Evolutionary conservation across 2,329 filamentous ascomycete species (phyloP), one percentile per base, ranked within the genome.

Genomic region (Pseudocercospora musae): DNA sequence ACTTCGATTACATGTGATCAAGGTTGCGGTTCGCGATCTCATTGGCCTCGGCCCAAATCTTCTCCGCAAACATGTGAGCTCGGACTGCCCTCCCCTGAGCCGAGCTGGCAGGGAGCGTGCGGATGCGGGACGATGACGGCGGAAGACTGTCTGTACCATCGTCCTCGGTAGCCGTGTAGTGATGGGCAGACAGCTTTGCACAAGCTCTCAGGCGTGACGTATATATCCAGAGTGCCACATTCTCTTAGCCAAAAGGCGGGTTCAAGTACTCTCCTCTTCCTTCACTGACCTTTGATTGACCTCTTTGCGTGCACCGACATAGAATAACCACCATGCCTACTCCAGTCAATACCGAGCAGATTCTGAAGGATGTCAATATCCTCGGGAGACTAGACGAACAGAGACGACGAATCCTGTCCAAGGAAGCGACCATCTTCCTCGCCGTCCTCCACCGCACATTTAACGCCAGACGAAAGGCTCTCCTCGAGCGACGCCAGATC

Each of bases 361-460:
- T 96, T 75, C 89, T 97, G 70, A 88, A 92, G 78, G 92, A 92
- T 79, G 93, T 97, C 74, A 87, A 88, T 79, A 86, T 98, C 83
- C 88, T 92, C 73, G 94, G 92, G 74, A 79, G 85, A 66, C 81
- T 98, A 75, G 87, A 87, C 73, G 87, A 94, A 63, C 82, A 89
- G 71, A 89, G 93, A 77, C 87, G 87, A 81, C 94, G 96, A 84
- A 96, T 99, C 77, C 86, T 98, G 69, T 96, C 88, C 66, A 94
- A 92, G 71, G 86, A 96, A 69, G 94, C 94, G 60, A 88, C 91
- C 68, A 90, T 92, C 66, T 99, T 98, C 83, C 87, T 99, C 64
- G 91, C 94, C 40, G 88, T 97, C 68, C 87, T 99, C 73, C 95
- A 99, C 82, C 89, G 94, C 75, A 92, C 92, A 68, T 98, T 98